Evolutionary conservation across 441 rosid genomes (phyloP), one percentile per base, ranked within the genome.

Genomic region (Populus hybrid): DNA sequence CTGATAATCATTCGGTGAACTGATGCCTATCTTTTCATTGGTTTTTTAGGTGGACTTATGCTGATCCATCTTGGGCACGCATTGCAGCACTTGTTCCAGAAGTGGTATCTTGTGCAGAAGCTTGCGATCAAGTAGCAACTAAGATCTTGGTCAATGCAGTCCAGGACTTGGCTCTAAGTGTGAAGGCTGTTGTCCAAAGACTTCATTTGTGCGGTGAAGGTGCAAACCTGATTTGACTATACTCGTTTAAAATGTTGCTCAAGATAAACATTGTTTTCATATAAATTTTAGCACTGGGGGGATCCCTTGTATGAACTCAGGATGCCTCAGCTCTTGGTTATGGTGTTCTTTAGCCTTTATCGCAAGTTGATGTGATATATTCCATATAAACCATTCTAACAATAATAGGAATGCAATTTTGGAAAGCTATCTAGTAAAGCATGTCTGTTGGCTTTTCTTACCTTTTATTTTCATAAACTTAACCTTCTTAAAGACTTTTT

Each of bases 1-100:
- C 75, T 23, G 8, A 29, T 65, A 31, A 31, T 59, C 8, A 40
- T 53, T 63, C 12, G 45, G 23, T 69, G 59, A 18, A 63, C 64
- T 77, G 70, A 64, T 69, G 29, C 29, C 59, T 71, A 42, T 70
- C 59, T 23, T 71, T 59, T 77, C 59, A 77, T n/a, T 78, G 31
- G 61, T 31, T 31, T 68, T 75, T 69, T 81, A 90, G 93, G 86
- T 90, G 92, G 93, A 88, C 93, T 10, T 90, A 88, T 50, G 88
- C 84, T 56, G 92, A 90, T 84, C 88, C 89, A 74, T 90, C 92
- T 38, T 90, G 93, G 90, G 93, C 93, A 72, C 88, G 93, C 42
- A 86, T 90, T 72, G 89, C 92, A 12, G 92, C 90, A 16, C 91
- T 90, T 79, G 91, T 90, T 77, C 94, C 94, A 26, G 84, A 82